phyloP scores from a whole-genome alignment of 768 basidiomycete species.

The Russula abietina region DNA sequence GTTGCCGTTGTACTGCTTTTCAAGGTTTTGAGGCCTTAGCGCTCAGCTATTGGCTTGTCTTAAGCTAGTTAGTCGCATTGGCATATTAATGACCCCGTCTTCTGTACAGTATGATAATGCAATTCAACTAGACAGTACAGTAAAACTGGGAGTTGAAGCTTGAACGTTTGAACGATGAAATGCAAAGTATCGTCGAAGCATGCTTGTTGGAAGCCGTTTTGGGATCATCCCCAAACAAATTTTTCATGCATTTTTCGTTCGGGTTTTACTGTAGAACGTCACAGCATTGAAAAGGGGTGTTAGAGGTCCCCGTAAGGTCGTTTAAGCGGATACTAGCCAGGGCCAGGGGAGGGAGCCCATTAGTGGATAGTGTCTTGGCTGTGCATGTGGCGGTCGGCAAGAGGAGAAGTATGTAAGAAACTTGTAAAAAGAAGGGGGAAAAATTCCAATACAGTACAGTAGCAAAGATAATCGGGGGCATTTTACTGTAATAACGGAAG shows the following conservation, averaged over 20 bases:
- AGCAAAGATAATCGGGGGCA: not conserved
- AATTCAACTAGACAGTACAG: not conserved
- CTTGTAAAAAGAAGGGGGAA: not conserved
- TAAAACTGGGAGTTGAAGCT: not conserved
- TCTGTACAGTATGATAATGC: not conserved
- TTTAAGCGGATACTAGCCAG: not conserved
- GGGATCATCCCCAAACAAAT: too few species aligned
- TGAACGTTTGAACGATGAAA: not conserved
- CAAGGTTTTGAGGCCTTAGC: not conserved
- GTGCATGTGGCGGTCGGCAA: not conserved
- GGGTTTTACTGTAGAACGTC: too few species aligned
- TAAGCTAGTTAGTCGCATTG: not conserved
- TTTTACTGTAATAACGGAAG: not conserved
- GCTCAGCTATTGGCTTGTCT: not conserved
- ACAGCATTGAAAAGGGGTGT: not conserved
- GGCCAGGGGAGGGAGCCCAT: not conserved
- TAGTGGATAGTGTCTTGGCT: not conserved
- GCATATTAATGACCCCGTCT: not conserved
- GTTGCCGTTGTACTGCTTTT: not conserved
- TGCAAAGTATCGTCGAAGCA: too few species aligned
- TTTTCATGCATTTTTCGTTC: too few species aligned
- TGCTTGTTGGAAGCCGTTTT: not conserved
- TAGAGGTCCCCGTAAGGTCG: slow-evolving; percentile 8
- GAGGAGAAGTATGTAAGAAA: not conserved
- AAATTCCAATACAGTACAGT: not conserved